Percentiles rank a stretch among this genome's conserved stretches.
Evolutionary conservation across 2,329 filamentous ascomycete genomes (phyloP).

Genomic region (Epichloe glyceriae): DNA sequence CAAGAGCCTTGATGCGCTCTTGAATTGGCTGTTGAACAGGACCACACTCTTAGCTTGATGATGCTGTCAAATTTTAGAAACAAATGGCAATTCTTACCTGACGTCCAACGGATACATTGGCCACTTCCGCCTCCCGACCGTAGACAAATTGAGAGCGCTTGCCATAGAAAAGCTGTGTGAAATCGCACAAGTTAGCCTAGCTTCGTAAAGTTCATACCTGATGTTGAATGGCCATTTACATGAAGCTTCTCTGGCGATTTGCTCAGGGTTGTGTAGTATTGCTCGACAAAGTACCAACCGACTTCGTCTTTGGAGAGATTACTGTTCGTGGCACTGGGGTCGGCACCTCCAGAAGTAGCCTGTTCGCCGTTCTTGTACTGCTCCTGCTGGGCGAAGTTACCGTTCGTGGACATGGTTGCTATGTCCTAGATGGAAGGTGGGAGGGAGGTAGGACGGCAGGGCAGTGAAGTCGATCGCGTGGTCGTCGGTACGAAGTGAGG

Average conservation of each 20-base stretch:
- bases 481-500: background rate
- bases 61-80: background rate
- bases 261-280: conserved; percentile 97
- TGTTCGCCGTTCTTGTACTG: conserved; percentile 29
- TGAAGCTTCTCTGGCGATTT: conserved; percentile 88
- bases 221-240: conserved; percentile 29
- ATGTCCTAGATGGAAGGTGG: conserved; percentile 8
- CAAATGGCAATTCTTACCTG: conserved; percentile 39
- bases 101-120: conserved; percentile 75
- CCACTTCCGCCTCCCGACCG: conserved; percentile 79
- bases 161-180: conserved; percentile 70
- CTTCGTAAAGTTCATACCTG: background rate
- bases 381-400: conserved; percentile 34
- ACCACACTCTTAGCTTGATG: conserved; percentile 6
- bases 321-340: conserved; percentile 24
- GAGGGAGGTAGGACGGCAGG: conserved; percentile 1
- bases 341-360: conserved; percentile 21
- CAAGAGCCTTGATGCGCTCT: conserved; percentile 82
- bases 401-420: conserved; percentile 43
- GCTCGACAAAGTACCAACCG: conserved; percentile 98
- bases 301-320: conserved; percentile 77
- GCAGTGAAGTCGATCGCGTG: conserved; percentile 1
- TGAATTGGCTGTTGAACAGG: conserved; percentile 61
- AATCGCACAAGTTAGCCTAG: background rate
- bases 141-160: conserved; percentile 93